Conservation (phyloP, 2,329 filamentous ascomycete species). For the Xylaria arbuscula region DNA sequence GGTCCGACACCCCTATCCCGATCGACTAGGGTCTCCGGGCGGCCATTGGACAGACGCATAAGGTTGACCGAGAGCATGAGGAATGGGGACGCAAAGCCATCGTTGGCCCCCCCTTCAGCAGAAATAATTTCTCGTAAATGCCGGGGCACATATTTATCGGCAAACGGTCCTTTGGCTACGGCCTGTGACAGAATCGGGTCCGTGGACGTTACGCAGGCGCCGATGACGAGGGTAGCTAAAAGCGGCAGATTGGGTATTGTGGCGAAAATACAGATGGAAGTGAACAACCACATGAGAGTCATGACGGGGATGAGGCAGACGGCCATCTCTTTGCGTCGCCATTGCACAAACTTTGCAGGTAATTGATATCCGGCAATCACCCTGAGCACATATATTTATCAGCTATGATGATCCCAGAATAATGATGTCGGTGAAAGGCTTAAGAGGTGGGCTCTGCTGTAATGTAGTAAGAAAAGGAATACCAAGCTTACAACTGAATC, state of each 20-base stretch:
- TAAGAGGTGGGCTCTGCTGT: background rate
- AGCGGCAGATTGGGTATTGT: conserved; percentile 66
- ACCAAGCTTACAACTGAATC: conserved; percentile 61
- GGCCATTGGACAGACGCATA: conserved; percentile 63
- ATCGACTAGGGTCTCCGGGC: conserved; percentile 42
- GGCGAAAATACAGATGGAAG: conserved; percentile 65
- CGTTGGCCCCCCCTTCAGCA: conserved; percentile 70
- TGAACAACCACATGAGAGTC: conserved; percentile 71
- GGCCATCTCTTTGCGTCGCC: conserved; percentile 63
- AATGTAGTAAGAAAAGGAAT: background rate
- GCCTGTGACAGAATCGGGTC: conserved; percentile 72
- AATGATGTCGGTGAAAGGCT: background rate
- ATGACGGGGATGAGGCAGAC: conserved; percentile 69
- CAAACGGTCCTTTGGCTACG: conserved; percentile 70
- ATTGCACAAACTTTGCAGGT: conserved; percentile 64
- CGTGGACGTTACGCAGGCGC: conserved; percentile 70
- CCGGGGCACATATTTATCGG: conserved; percentile 69
- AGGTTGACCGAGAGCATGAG: conserved; percentile 68
- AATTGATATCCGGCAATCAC: conserved; percentile 72
- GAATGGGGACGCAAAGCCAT: conserved; percentile 72
- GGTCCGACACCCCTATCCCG: conserved; percentile 56
- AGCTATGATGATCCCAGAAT: background rate
- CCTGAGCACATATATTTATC: conserved; percentile 31
- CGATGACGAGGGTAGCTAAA: conserved; percentile 66
- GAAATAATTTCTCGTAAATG: conserved; percentile 70